Percentiles rank a stretch among this genome's conserved stretches.
Conservation (phyloP, 345 rosid species). For the Citropsis articulata region DNA sequence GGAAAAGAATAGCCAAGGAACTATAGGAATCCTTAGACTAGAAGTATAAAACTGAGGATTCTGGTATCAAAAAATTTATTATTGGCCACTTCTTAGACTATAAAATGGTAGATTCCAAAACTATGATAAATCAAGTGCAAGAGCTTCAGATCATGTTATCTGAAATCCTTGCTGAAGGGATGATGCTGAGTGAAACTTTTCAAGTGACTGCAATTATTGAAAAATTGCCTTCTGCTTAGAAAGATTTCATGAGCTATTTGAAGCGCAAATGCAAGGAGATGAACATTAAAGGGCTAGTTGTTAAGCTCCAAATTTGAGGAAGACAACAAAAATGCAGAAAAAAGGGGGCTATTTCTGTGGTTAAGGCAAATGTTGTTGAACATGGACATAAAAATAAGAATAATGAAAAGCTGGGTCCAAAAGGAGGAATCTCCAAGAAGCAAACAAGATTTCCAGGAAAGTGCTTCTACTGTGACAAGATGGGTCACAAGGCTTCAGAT, state of each 20-base stretch:
- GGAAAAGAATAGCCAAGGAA: no score
- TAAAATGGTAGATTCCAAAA: not conserved
- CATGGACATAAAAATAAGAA: not conserved
- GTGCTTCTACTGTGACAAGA: no score
- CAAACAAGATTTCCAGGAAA: no score
- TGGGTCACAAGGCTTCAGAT: no score
- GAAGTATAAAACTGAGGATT: no score
- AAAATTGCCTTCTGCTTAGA: not conserved
- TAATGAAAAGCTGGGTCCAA: no score
- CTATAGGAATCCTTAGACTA: no score
- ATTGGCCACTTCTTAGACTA: not conserved
- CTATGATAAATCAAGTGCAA: not conserved
- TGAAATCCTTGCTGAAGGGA: not conserved
- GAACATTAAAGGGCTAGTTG: not conserved
- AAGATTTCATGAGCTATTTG: not conserved
- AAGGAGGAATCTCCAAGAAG: not conserved
- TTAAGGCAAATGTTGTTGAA: not conserved
- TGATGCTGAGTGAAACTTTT: not conserved
- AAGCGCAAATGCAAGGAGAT: not conserved
- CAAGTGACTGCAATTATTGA: not conserved
- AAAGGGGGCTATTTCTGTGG: rapidly evolving
- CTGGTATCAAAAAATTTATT: no score
- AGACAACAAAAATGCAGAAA: not conserved
- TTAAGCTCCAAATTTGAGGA: not conserved
- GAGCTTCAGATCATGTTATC: not conserved